Conservation (phyloP, 208 protist species). For the Lotmaria passim region DNA sequence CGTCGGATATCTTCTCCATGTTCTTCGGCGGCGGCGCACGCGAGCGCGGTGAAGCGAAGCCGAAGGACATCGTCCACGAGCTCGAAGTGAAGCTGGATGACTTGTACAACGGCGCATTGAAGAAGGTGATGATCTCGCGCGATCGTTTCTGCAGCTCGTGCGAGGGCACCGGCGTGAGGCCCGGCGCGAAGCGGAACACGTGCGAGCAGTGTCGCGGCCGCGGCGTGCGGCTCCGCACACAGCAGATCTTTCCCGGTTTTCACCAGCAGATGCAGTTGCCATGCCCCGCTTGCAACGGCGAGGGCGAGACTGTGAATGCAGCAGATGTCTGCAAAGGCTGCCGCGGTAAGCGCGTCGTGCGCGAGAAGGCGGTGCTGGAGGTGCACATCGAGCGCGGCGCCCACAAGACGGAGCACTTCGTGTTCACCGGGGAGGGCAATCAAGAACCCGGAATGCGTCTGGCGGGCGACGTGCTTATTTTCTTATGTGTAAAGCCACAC, state of each 20-base stretch:
- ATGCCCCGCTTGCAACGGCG: constrained; percentile 93
- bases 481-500: constrained; percentile 94
- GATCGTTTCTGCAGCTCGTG: constrained; percentile 78
- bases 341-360: constrained; percentile 88
- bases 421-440: constrained; percentile 95
- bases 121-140: constrained; percentile 90
- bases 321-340: constrained; percentile 94
- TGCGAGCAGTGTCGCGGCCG: constrained; percentile 92
- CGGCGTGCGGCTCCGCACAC: constrained; percentile 86
- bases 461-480: constrained; percentile 97
- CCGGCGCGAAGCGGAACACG: constrained; percentile 49
- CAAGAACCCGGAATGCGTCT: constrained; percentile 82
- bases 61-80: constrained; percentile 93
- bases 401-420: constrained; percentile 91
- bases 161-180: constrained; percentile 58
- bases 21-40: constrained; percentile 85
- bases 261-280: constrained; percentile 88
- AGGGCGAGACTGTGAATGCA: constrained; percentile 72
- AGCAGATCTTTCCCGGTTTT: constrained; percentile 95
- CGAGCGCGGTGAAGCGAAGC: constrained; percentile 84
- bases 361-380: constrained; percentile 94
- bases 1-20: constrained; percentile 86
- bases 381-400: constrained; percentile 96
- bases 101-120: constrained; percentile 95
- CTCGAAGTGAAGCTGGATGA: constrained; percentile 95